Conservation (phyloP, 345 rosid species). For the Hibiscus tridactylites region DNA sequence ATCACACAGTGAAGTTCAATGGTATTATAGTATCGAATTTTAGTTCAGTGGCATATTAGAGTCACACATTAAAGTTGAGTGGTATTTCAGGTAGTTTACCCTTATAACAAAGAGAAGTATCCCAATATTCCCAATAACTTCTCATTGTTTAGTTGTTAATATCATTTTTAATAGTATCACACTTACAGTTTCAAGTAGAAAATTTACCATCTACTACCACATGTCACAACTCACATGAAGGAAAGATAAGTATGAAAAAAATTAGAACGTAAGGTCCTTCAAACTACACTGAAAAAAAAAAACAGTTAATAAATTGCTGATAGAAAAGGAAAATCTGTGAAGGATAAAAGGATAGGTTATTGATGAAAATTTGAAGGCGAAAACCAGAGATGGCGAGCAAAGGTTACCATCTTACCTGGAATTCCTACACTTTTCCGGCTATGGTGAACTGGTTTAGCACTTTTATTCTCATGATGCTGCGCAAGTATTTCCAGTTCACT, state of each 20-base stretch:
- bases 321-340: not conserved
- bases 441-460: conserved; percentile 9
- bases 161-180: too few relatives aligned
- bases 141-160: too few relatives aligned
- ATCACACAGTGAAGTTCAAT: too few relatives aligned
- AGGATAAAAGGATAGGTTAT: not conserved
- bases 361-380: not conserved
- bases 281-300: not conserved
- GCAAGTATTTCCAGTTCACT: conserved; percentile 38
- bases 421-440: conserved; percentile 10
- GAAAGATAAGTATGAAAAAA: too few relatives aligned
- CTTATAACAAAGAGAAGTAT: not conserved
- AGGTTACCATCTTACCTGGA: conserved; percentile 26
- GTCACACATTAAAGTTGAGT: too few relatives aligned
- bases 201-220: too few relatives aligned
- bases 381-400: not conserved
- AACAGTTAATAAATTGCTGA: not conserved
- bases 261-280: not conserved
- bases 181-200: too few relatives aligned
- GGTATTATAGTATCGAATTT: too few relatives aligned
- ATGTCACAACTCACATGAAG: too few relatives aligned
- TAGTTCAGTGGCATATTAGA: too few relatives aligned
- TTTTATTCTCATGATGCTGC: conserved; percentile 14
- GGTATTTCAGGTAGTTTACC: too few relatives aligned
- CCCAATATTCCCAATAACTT: too few relatives aligned